Conservation (phyloP, 805 yeast genomes). For the Hanseniaspora clermontiae region DNA sequence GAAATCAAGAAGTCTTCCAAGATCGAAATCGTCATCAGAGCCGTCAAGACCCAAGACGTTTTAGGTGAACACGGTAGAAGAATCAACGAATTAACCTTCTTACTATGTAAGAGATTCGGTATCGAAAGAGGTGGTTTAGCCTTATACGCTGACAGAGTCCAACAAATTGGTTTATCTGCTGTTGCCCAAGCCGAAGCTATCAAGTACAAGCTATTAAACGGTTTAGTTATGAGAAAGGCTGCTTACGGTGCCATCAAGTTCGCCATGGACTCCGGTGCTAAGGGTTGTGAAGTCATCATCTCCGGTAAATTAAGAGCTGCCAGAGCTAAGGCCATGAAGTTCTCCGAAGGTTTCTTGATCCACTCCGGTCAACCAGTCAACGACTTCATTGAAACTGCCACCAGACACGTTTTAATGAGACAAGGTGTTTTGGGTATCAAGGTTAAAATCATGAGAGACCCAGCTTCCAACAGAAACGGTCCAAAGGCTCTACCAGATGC, state of each 20-base stretch:
- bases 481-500: slow-evolving; percentile 92
- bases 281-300: slow-evolving; percentile 99
- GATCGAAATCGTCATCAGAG: slow-evolving; percentile 97
- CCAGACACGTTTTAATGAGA: slow-evolving; percentile 98
- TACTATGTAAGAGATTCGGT: slow-evolving; percentile 97
- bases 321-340: slow-evolving; percentile 99
- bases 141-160: slow-evolving; percentile 97
- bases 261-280: slow-evolving; percentile 99
- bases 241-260: slow-evolving; percentile 99
- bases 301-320: slow-evolving; percentile 99
- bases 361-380: slow-evolving; percentile 99
- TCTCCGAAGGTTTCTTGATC: slow-evolving; percentile 99
- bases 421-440: slow-evolving; percentile 99
- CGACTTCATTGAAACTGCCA: slow-evolving; percentile 96
- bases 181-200: slow-evolving; percentile 99
- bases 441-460: slow-evolving; percentile 99
- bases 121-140: slow-evolving; percentile 85
- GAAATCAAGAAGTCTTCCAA: slow-evolving; percentile 97
- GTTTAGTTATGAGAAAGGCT: slow-evolving; percentile 99
- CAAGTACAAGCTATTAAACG: slow-evolving; percentile 93
- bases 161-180: slow-evolving; percentile 98
- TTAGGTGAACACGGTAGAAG: slow-evolving; percentile 99
- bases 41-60: slow-evolving; percentile 96
- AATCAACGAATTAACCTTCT: slow-evolving; percentile 95
- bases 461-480: slow-evolving; percentile 72